These are phyloP conservation scores for Glaciozyma martinii DNA, from an alignment of 768 basidiomycete species.

Conservation along the genomic window DNA sequence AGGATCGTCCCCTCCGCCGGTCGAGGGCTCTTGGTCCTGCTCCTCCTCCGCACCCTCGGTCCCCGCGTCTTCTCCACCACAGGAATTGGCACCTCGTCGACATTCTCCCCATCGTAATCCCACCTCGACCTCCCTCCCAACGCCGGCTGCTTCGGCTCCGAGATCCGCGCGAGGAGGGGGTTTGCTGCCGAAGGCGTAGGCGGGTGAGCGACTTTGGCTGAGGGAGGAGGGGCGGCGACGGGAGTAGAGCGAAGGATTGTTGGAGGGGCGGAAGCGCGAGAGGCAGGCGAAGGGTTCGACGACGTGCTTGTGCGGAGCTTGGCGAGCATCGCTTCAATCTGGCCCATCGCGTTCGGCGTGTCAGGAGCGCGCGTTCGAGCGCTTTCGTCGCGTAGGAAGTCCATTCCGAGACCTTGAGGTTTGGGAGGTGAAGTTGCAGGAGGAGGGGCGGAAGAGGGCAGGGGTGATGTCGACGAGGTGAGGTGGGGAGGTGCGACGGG, in stretches of 20 bases:
- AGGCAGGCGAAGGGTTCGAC: not conserved
- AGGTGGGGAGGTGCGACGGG: not conserved
- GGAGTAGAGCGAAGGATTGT: no score
- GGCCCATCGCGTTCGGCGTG: slow-evolving; percentile 6
- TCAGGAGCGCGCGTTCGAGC: not conserved
- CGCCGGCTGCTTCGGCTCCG: slow-evolving; percentile 2
- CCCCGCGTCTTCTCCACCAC: not conserved
- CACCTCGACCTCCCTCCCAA: slow-evolving; percentile 8
- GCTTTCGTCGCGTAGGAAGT: no score
- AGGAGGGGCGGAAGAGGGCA: not conserved
- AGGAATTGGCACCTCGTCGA: not conserved
- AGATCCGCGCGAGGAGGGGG: not conserved
- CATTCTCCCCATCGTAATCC: not conserved
- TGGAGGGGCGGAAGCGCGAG: not conserved
- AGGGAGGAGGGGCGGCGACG: no score
- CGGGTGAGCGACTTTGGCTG: no score
- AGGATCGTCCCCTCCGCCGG: slow-evolving; percentile 22
- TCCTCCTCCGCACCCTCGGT: slow-evolving; percentile 37
- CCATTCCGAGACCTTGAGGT: no score
- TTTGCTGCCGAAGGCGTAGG: no score
- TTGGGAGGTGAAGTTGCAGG: no score
- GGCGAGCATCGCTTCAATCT: slow-evolving; percentile 16
- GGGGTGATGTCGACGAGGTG: not conserved
- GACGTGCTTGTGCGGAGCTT: slow-evolving; percentile 6
- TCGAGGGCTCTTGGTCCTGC: slow-evolving; percentile 54